Conservation (phyloP, 2,329 filamentous ascomycete genomes). For the Neonectria hederae region DNA sequence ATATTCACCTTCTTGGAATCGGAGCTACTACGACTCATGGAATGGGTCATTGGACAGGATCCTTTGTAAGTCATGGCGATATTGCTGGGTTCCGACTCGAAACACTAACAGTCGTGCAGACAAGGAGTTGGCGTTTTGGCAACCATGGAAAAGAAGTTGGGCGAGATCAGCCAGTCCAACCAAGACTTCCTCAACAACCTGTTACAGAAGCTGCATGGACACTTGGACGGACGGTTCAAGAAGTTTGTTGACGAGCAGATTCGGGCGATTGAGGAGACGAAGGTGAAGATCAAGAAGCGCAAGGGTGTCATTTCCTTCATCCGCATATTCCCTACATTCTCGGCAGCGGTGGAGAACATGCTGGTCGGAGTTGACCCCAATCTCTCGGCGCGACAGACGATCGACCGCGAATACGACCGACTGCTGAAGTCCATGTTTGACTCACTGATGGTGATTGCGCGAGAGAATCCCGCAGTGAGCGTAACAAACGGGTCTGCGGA, state of each 20-base stretch:
- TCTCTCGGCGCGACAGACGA: conserved; percentile 74
- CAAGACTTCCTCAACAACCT: conserved; percentile 88
- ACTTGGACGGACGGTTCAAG: conserved; percentile 78
- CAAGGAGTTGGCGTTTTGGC: conserved; percentile 91
- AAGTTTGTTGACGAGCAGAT: conserved; percentile 96
- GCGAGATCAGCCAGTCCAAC: conserved; percentile 85
- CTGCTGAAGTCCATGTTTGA: conserved; percentile 98
- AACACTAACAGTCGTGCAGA: conserved; percentile 54
- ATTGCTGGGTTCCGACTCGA: not conserved
- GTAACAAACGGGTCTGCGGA: conserved; percentile 58
- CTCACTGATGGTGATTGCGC: conserved; percentile 91
- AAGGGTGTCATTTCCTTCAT: conserved; percentile 97
- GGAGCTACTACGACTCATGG: conserved; percentile 81
- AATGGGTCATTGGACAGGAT: conserved; percentile 84
- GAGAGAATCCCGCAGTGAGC: conserved; percentile 67
- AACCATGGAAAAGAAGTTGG: conserved; percentile 80
- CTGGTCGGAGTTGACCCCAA: conserved; percentile 66
- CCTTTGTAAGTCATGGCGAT: conserved; percentile 75
- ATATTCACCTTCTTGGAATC: conserved; percentile 84
- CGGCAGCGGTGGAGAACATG: conserved; percentile 85
- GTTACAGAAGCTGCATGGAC: conserved; percentile 81
- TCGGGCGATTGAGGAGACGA: conserved; percentile 94
- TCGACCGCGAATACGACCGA: conserved; percentile 88
- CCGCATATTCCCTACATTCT: conserved; percentile 89
- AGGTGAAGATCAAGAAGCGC: conserved; percentile 98